Base-by-base conservation (phyloP, 306 rosid genomes). In the Gastrolobium villosum region DNA sequence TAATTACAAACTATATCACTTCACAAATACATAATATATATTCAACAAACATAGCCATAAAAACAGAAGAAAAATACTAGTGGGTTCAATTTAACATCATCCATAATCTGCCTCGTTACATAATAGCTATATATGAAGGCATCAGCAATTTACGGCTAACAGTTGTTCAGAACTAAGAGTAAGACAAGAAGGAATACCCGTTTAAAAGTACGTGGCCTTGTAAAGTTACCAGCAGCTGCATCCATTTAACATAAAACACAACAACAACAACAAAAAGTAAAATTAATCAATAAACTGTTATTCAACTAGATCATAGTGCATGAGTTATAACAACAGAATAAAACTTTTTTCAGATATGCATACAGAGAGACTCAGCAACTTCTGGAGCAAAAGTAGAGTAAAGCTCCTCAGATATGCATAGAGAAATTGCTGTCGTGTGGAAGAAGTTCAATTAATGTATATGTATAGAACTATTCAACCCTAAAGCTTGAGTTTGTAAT, bases 191-290 rank as follows among this genome's bases (percentile, higher is more conserved):
- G 39, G 52, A 4, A 32, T 71, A 83, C 86, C 86, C 61, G 73
- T 54, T 65, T 83, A 60, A 83, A 83, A 40, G 72, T 46, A 11
- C 86, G 80, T 15, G 86, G 83, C 43, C 86, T 74, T 9, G 76
- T 53, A 30, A 80, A 77, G 46, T 71, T 83, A 6, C 83, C 86
- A 15, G 86, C 82, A 77, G 55, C 86, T 83, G 63, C 86, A 65
- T 35, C 46, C 62, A 76, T 37, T 73, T 68, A 60, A 9, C 10
- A 49, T 61, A 8, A 26, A 81, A 36, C 9, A 11, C 13, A 13
- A 65, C 6, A 67, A 59, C 6, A 41, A 6, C n/a, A n/a, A n/a
- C n/a, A 41, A 41, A 35, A 1, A n/a, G 32, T 10, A 61, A n/a
- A 32, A 31, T 50, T 31, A 44, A 14, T 26, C 31, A 5, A 46